Evolutionary conservation across 2,329 filamentous ascomycete species (phyloP).

Genomic region (Colletotrichum sp.): DNA sequence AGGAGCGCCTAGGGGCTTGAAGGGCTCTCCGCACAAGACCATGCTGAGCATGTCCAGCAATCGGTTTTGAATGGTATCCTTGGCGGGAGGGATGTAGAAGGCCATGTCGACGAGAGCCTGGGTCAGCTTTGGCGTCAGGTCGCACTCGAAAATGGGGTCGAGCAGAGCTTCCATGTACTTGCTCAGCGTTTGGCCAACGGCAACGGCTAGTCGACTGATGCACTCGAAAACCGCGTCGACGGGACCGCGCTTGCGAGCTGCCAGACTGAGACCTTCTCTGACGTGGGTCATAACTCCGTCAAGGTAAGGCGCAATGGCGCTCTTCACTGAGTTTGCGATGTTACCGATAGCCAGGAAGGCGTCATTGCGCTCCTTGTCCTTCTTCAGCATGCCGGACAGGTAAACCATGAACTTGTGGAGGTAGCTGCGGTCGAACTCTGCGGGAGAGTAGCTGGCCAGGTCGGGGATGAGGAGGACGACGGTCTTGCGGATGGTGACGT

Average conservation of each 20-base stretch:
- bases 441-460: slow-evolving; percentile 88
- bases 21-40: slow-evolving; percentile 90
- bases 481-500: slow-evolving; percentile 85
- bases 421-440: slow-evolving; percentile 86
- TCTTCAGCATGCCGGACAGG: slow-evolving; percentile 90
- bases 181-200: slow-evolving; percentile 94
- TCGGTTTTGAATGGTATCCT: slow-evolving; percentile 90
- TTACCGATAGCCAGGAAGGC: slow-evolving; percentile 96
- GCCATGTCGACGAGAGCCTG: slow-evolving; percentile 98
- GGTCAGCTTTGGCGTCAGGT: slow-evolving; percentile 89
- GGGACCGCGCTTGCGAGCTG: slow-evolving; percentile 69
- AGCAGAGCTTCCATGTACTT: slow-evolving; percentile 98
- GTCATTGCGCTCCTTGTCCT: slow-evolving; percentile 91
- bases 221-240: slow-evolving; percentile 92
- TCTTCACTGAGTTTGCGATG: slow-evolving; percentile 94
- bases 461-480: slow-evolving; percentile 92
- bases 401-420: slow-evolving; percentile 98
- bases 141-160: slow-evolving; percentile 96
- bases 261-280: slow-evolving; percentile 84
- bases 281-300: slow-evolving; percentile 95
- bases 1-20: slow-evolving; percentile 90
- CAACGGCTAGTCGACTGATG: slow-evolving; percentile 93
- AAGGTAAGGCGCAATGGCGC: slow-evolving; percentile 91
- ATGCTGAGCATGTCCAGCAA: slow-evolving; percentile 93
- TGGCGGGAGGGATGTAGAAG: slow-evolving; percentile 96